Conservation (phyloP, 2,329 filamentous ascomycete genomes). For the Ceratocystis ficicola region DNA sequence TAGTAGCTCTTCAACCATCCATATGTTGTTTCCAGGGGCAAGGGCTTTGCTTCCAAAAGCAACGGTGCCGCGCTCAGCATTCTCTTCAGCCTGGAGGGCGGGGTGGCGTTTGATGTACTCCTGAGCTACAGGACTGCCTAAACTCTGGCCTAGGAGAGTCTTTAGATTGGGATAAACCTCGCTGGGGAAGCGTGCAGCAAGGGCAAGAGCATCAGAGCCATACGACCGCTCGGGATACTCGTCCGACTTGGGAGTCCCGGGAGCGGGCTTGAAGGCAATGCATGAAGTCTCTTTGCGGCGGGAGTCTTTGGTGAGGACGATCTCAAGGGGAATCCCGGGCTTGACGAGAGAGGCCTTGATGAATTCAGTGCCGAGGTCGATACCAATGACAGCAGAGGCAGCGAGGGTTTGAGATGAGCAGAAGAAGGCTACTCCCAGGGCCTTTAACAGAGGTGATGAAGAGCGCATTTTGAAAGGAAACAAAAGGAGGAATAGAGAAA, state of each 20-base stretch:
- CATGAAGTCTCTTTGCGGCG: conserved; percentile 88
- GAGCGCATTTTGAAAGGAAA: conserved; percentile 27
- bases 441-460: conserved; percentile 22
- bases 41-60: conserved; percentile 70
- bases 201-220: conserved; percentile 78
- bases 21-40: conserved; percentile 47
- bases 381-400: conserved; percentile 66
- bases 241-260: conserved; percentile 50
- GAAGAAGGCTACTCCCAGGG: conserved; percentile 29
- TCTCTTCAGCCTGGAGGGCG: conserved; percentile 45
- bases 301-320: conserved; percentile 94
- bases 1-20: conserved; percentile 81
- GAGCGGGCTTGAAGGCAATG: conserved; percentile 83
- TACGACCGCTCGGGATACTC: conserved; percentile 80
- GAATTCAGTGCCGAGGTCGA: conserved; percentile 93
- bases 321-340: conserved; percentile 91
- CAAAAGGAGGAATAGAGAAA: conserved; percentile 29
- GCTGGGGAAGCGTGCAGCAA: conserved; percentile 75
- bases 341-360: conserved; percentile 95
- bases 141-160: conserved; percentile 64
- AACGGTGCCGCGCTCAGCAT: conserved; percentile 52
- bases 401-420: conserved; percentile 41
- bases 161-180: conserved; percentile 96
- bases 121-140: conserved; percentile 48
- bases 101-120: conserved; percentile 69